Evolutionary conservation across 768 basidiomycete species (phyloP), one percentile per base, ranked within the genome.

Genomic region (Suillus americanus): DNA sequence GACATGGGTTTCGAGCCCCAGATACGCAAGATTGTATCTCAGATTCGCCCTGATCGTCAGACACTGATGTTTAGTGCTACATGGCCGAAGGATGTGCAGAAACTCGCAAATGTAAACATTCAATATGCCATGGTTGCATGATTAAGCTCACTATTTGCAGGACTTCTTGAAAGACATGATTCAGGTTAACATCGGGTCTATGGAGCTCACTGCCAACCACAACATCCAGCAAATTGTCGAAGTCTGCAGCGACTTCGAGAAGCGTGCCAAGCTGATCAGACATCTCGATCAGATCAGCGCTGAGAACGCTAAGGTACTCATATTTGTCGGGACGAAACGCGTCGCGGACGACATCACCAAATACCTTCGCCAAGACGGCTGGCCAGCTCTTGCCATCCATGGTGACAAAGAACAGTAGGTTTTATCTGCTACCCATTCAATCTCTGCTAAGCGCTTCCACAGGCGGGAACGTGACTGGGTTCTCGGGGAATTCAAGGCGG

Each of bases 1-100:
- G 97, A 99, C 82, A 99, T 99, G 97, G 97, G 97, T 84, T 99
- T 99, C 81, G 97, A 99, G 80, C 97, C 97, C 61, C 97, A 99
- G 77, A 99, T 99, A 75, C 86, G 96, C 74, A 99, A 99, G 81
- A 98, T 99, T 68, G 93, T 99, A 69, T 83, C 89, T 70, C 97
- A 99, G 78, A 96, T 99, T 73, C 89, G 97, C 46, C 97, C 97
- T 50, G 97, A 99, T 81, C 88, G 97, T 72, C 97, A 99, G 75
- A 99, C 97, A 1, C 85, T 99, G 69, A 97, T 99, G 89, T 99
- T 99, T 84, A 97, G 95, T 62, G 97, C 97, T 14, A 99, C 97
- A 8, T 99, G 97, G 97, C 97, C 97, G 16, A 99, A 98, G 79
- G 97, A 99, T 72, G 97, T 99, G 4, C 97, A 99, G 80, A 94